Conservation (phyloP, 2,329 filamentous ascomycete species). For the Chaetomiaceae sp. region DNA sequence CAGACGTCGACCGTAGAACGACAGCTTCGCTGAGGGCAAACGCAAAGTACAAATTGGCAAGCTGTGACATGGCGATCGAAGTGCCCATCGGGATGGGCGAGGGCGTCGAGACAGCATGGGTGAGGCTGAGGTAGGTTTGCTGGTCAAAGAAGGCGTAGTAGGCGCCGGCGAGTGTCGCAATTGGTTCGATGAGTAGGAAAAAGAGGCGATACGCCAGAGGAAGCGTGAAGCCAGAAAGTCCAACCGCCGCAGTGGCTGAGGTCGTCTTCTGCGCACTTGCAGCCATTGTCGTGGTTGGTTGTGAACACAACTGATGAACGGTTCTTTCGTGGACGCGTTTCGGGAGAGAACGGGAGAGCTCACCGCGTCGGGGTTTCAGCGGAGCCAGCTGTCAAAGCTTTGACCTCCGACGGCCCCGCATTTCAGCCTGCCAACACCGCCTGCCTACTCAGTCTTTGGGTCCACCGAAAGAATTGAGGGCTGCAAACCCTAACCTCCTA, state of each 20-base stretch:
- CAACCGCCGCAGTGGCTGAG: neutral
- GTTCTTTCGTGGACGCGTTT: neutral
- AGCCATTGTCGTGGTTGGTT: slow-evolving; percentile 3
- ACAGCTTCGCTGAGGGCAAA: slow-evolving; percentile 75
- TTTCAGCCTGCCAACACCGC: slow-evolving; percentile 15
- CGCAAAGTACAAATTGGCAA: slow-evolving; percentile 73
- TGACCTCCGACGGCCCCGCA: too few relatives aligned
- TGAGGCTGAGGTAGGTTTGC: slow-evolving; percentile 58
- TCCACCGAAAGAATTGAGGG: slow-evolving; percentile 20
- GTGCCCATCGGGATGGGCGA: slow-evolving; percentile 53
- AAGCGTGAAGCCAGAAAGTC: slow-evolving; percentile 40
- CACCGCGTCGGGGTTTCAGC: too few relatives aligned
- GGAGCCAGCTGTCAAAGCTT: too few relatives aligned
- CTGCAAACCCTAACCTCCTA: slow-evolving; percentile 26
- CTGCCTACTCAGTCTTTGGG: slow-evolving; percentile 1
- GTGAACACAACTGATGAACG: neutral
- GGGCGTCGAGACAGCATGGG: slow-evolving; percentile 51
- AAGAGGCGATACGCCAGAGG: slow-evolving; percentile 64
- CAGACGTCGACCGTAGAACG: slow-evolving; percentile 64
- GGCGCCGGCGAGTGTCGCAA: slow-evolving; percentile 50
- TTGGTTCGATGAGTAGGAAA: slow-evolving; percentile 68
- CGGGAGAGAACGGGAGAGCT: too few relatives aligned
- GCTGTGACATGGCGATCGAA: slow-evolving; percentile 65
- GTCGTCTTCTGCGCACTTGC: slow-evolving; percentile 10
- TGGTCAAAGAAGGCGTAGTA: slow-evolving; percentile 49